phyloP scores from a whole-genome alignment of 2,329 filamentous ascomycete species.

The Daldinia eschscholtzii region DNA sequence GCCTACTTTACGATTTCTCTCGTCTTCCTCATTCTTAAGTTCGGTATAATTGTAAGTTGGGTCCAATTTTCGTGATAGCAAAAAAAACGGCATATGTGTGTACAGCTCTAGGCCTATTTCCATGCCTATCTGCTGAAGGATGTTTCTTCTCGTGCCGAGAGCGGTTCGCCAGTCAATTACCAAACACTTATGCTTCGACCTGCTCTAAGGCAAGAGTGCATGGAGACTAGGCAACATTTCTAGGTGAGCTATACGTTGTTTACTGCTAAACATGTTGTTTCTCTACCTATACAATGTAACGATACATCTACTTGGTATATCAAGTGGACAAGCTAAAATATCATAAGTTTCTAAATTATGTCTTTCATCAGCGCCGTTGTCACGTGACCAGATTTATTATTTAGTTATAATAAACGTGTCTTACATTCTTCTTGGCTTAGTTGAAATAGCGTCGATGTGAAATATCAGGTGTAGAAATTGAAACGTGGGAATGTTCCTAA shows the following conservation, averaged over 20 bases:
- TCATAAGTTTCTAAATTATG: not conserved
- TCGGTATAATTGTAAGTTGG: not conserved
- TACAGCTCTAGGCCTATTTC: conserved; percentile 60
- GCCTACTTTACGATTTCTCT: conserved; percentile 12
- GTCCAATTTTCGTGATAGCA: conserved; percentile 27
- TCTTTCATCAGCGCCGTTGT: not conserved
- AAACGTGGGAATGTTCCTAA: conserved; percentile 19
- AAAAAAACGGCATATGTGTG: conserved; percentile 62
- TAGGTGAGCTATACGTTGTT: conserved; percentile 11
- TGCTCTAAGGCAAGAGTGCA: conserved; percentile 63
- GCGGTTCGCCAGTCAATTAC: conserved; percentile 67
- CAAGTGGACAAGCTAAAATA: not conserved
- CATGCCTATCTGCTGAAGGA: conserved; percentile 62
- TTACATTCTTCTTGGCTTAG: not conserved
- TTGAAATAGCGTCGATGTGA: not conserved
- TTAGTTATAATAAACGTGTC: not conserved
- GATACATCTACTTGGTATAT: not conserved
- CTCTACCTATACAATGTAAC: no score
- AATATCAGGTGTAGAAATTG: not conserved
- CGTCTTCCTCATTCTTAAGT: not conserved
- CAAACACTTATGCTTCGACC: conserved; percentile 69
- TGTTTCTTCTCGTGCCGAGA: conserved; percentile 65
- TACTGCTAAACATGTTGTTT: conserved; percentile 7
- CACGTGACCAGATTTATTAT: not conserved
- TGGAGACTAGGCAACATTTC: conserved; percentile 71